Base-by-base conservation (phyloP, 176 grass and related monocot species). In the Hyparrhenia diplandra region DNA sequence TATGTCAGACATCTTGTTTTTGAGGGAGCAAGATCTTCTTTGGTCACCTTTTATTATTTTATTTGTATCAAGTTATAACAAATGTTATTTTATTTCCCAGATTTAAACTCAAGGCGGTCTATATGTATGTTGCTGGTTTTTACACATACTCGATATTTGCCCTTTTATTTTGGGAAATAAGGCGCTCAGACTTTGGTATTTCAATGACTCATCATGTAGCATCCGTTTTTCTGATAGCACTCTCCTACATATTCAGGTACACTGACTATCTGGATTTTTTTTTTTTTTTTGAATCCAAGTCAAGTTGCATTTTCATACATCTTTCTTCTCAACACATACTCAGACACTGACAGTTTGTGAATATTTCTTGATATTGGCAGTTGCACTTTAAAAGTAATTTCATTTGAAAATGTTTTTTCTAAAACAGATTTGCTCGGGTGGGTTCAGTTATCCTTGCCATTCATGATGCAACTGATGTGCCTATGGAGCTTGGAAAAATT, bases 211-310 rank as follows among this genome's bases (percentile, higher is more conserved):
- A 95, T 88, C 93, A 95, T 35, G 37, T 95, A 39, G 79, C 88
- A 86, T 79, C 60, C 36, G 76, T 84, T 84, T 30, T 88, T 80
- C 94, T 97, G 74, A 93, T 97, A 79, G 55, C 73, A 77, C 47
- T 97, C 42, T 97, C 90, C 77, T 97, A 97, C 77, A 89, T 97
- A 88, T 91, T 89, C 83, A 97, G 94, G 94, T 97, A 72, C 79
- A 36, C 20, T 30, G 35, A 8, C 25, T 79, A 67, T 84, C 47
- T 80, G 30, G n/a, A 45, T 17, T 47, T 20, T 59, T 83, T 57
- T 36, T 4, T 68, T 18, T 25, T 79, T 67, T 67, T 21, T n/a
- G 35, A n/a, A 60, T 73, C 17, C 29, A 43, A 28, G 6, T 65
- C 34, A 43, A 43, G 2, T 62, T 69, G 10, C 13, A 2, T 79